Conservation (phyloP, 2,329 filamentous ascomycete genomes). For the Ophiognomonia clavigignenti-juglandacearum region DNA sequence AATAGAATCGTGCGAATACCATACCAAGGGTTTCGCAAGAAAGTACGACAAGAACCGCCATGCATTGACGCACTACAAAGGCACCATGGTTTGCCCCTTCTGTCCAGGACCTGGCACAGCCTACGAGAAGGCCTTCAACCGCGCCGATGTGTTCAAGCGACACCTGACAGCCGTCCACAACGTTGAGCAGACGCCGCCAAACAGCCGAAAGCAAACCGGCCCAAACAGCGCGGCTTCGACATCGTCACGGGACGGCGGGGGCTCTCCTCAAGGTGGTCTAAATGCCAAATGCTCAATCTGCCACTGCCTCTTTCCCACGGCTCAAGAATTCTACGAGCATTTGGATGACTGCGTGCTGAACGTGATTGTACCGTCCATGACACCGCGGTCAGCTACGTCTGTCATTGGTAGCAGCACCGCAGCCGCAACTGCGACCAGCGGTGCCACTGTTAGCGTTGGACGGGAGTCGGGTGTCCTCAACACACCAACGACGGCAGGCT, state of each 20-base stretch:
- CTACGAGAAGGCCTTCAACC: conserved; percentile 92
- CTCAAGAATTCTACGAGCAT: conserved; percentile 97
- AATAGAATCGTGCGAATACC: conserved; percentile 88
- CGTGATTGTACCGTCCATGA: conserved; percentile 47
- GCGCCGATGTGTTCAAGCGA: conserved; percentile 94
- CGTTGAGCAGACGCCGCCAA: conserved; percentile 90
- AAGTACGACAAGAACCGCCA: conserved; percentile 99
- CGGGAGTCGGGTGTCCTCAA: conserved; percentile 21
- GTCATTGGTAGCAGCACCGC: conserved; percentile 9
- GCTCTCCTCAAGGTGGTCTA: conserved; percentile 27
- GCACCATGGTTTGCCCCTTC: conserved; percentile 92
- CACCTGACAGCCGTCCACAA: conserved; percentile 90
- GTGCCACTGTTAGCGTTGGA: conserved; percentile 10
- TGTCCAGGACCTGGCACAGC: conserved; percentile 84
- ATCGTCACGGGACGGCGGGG: conserved; percentile 1
- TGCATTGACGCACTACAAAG: conserved; percentile 94
- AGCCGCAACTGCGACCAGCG: conserved; percentile 4
- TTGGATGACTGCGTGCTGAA: conserved; percentile 64
- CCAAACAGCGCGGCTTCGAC: conserved; percentile 4
- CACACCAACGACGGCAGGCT: conserved; percentile 23
- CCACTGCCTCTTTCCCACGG: conserved; percentile 69
- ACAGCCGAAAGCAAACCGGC: conserved; percentile 63
- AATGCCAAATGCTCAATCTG: conserved; percentile 92
- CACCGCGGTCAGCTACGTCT: conserved; percentile 25
- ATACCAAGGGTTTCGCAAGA: conserved; percentile 87